Evolutionary conservation across 2,329 filamentous ascomycete genomes (phyloP).

Genomic region (Thelonectria blattea): DNA sequence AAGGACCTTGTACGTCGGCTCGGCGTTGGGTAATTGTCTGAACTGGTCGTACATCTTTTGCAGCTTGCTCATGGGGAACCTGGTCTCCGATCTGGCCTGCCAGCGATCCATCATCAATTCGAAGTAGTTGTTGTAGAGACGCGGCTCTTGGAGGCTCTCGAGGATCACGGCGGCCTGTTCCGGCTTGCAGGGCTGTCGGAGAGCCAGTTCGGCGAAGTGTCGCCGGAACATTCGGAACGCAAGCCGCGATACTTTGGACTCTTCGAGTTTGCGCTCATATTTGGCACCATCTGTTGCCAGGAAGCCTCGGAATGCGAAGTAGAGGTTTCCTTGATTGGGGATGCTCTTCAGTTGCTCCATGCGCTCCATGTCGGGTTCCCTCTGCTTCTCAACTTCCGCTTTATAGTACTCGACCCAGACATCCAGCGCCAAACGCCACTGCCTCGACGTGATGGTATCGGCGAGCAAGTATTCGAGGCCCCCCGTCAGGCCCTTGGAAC

Average conservation of each 20-base stretch:
- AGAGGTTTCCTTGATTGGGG: slow-evolving; percentile 39
- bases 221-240: slow-evolving; percentile 40
- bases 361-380: slow-evolving; percentile 23
- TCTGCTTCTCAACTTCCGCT: slow-evolving; percentile 20
- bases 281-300: slow-evolving; percentile 37
- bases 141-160: slow-evolving; percentile 44
- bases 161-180: slow-evolving; percentile 48
- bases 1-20: slow-evolving; percentile 48
- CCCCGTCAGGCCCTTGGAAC: slow-evolving; percentile 40
- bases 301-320: slow-evolving; percentile 44
- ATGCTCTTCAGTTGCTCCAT: slow-evolving; percentile 36
- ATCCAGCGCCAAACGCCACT: slow-evolving; percentile 47
- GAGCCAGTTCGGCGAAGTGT: slow-evolving; percentile 41
- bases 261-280: slow-evolving; percentile 32
- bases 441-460: slow-evolving; percentile 44
- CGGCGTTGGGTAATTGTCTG: slow-evolving; percentile 47
- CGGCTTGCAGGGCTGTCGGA: slow-evolving; percentile 44
- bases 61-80: slow-evolving; percentile 42
- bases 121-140: slow-evolving; percentile 54
- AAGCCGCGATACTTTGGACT: slow-evolving; percentile 27
- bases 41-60: slow-evolving; percentile 54
- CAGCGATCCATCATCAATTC: slow-evolving; percentile 40
- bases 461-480: slow-evolving; percentile 54
- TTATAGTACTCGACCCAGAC: slow-evolving; percentile 46
- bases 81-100: slow-evolving; percentile 38